Percentiles rank a stretch among this genome's conserved stretches.
phyloP scores from a whole-genome alignment of 2,329 filamentous ascomycete species.

The Alternaria alternata region DNA sequence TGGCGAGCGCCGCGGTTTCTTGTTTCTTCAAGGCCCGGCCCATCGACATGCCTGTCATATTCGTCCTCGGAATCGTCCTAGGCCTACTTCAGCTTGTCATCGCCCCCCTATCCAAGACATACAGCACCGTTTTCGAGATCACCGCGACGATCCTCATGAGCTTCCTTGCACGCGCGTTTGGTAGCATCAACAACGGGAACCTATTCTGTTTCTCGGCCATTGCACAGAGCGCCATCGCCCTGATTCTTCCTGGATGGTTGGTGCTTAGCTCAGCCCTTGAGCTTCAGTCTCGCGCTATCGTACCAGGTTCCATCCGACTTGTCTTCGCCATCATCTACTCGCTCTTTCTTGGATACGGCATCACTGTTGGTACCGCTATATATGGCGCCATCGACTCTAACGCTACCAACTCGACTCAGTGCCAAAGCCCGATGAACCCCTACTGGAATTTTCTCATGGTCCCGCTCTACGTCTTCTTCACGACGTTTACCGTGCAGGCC shows the following conservation, averaged over 20 bases:
- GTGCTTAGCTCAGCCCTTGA: slow-evolving; percentile 58
- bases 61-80: slow-evolving; percentile 75
- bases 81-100: slow-evolving; percentile 78
- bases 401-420: slow-evolving; percentile 54
- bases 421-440: slow-evolving; percentile 56
- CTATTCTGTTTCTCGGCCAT: slow-evolving; percentile 60
- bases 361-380: slow-evolving; percentile 58
- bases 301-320: slow-evolving; percentile 59
- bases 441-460: slow-evolving; percentile 75
- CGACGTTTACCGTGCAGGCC: slow-evolving; percentile 76
- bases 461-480: slow-evolving; percentile 75
- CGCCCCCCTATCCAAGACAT: slow-evolving; percentile 75
- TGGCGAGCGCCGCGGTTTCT: slow-evolving; percentile 77
- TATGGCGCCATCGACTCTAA: slow-evolving; percentile 57
- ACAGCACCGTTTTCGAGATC: slow-evolving; percentile 62
- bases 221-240: slow-evolving; percentile 58
- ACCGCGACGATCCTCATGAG: slow-evolving; percentile 57
- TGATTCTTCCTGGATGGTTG: slow-evolving; percentile 59
- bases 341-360: slow-evolving; percentile 60
- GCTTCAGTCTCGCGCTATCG: slow-evolving; percentile 56
- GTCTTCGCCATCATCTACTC: slow-evolving; percentile 62
- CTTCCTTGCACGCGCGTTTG: slow-evolving; percentile 58
- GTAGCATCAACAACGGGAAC: slow-evolving; percentile 53
- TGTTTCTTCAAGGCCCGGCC: slow-evolving; percentile 80
- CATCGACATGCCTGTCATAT: slow-evolving; percentile 80